Conservation (phyloP, 2,329 filamentous ascomycete genomes). For the Botrytis hyacinthi region DNA sequence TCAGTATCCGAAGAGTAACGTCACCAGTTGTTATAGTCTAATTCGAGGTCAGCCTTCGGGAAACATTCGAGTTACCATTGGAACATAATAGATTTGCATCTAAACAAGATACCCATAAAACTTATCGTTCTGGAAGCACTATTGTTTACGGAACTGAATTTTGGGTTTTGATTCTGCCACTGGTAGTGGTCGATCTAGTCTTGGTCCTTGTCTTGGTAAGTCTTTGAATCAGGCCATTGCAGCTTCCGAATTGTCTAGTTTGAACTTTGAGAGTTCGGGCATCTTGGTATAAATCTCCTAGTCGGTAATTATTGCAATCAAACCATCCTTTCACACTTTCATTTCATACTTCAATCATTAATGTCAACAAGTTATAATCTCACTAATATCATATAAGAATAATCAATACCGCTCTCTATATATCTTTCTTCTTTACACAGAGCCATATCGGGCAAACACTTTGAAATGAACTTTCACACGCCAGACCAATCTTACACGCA, state of each 20-base stretch:
- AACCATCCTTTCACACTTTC: background rate
- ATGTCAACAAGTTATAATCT: background rate
- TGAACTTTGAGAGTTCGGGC: background rate
- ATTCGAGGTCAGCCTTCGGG: background rate
- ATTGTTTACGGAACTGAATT: background rate
- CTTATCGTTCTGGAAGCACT: background rate
- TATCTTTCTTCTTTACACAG: background rate
- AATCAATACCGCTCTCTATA: background rate
- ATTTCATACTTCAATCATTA: background rate
- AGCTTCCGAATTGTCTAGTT: background rate
- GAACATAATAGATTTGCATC: background rate
- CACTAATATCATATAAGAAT: background rate
- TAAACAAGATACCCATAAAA: background rate
- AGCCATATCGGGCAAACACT: background rate
- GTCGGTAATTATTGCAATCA: background rate
- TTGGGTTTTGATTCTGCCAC: background rate
- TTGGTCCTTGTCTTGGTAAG: slow-evolving; percentile 4
- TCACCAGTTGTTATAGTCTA: background rate
- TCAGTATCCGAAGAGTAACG: background rate
- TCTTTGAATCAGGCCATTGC: background rate
- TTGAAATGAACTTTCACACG: slow-evolving; percentile 9
- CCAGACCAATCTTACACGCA: background rate
- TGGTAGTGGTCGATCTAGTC: background rate
- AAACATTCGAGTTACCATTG: background rate
- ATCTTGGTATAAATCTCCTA: background rate